Percentiles rank a stretch among this genome's conserved stretches.
phyloP scores from a whole-genome alignment of 2,329 filamentous ascomycete genomes.

The Whalleya microplaca region DNA sequence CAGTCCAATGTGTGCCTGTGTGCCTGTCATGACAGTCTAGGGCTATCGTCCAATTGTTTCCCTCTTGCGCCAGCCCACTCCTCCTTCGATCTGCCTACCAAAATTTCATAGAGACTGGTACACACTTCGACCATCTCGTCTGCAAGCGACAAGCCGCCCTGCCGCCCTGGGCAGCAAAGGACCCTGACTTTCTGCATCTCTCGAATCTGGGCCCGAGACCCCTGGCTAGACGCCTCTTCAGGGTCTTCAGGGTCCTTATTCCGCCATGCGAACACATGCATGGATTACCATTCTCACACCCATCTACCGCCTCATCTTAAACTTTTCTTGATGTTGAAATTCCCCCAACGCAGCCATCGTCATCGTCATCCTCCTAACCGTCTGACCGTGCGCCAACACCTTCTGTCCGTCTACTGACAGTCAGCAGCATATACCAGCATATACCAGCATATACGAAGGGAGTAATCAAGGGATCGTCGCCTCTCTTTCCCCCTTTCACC shows the following conservation, averaged over 20 bases:
- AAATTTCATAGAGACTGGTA: neutral
- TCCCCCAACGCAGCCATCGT: slow-evolving; percentile 11
- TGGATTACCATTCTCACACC: slow-evolving; percentile 8
- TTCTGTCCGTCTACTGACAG: neutral
- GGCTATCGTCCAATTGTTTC: slow-evolving; percentile 23
- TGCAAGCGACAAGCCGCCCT: neutral
- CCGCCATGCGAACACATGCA: slow-evolving; percentile 23
- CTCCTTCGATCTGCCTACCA: slow-evolving; percentile 23
- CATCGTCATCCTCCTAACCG: slow-evolving; percentile 15
- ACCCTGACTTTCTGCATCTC: slow-evolving; percentile 17
- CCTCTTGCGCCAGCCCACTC: slow-evolving; percentile 12
- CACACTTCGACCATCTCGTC: neutral
- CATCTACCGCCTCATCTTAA: slow-evolving; percentile 28
- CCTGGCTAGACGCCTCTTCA: neutral
- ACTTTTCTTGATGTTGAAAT: slow-evolving; percentile 10
- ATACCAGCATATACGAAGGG: neutral
- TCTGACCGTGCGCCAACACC: neutral
- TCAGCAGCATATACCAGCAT: neutral
- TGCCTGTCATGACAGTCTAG: slow-evolving; percentile 12
- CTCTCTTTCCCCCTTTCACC: slow-evolving; percentile 8
- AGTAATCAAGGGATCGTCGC: slow-evolving; percentile 13
- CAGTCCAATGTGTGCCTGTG: neutral
- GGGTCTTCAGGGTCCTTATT: neutral
- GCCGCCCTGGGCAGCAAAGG: neutral
- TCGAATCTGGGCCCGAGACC: slow-evolving; percentile 7